Conservation (phyloP, 106 monocot species). For the Vanilla planifolia region DNA sequence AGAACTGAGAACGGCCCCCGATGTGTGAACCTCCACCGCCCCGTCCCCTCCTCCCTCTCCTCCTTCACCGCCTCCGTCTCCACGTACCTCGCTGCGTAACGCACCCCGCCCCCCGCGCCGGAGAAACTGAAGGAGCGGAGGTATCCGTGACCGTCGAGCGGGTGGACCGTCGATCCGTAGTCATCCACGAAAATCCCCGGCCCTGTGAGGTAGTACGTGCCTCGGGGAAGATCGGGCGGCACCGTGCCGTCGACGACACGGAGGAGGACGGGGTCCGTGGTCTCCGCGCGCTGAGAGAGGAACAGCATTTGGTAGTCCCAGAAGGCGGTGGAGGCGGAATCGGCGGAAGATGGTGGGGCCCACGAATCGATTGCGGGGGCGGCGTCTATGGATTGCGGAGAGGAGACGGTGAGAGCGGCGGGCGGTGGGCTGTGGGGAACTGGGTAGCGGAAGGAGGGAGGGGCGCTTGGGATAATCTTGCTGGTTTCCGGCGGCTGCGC, state of each 20-base stretch:
- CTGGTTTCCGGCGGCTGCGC: slow-evolving; percentile 3
- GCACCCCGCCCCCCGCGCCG: slow-evolving; percentile 12
- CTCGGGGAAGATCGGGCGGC: slow-evolving; percentile 44
- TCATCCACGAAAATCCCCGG: slow-evolving; percentile 88
- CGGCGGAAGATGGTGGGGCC: not conserved
- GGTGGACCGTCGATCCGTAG: slow-evolving; percentile 80
- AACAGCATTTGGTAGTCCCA: slow-evolving; percentile 90
- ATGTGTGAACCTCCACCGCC: slow-evolving; percentile 65
- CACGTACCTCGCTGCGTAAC: slow-evolving; percentile 69
- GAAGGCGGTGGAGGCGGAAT: slow-evolving; percentile 26
- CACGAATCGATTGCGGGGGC: not conserved
- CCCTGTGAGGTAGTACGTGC: slow-evolving; percentile 63
- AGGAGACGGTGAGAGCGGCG: not conserved
- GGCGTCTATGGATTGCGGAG: slow-evolving; percentile 4
- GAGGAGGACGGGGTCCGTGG: slow-evolving; percentile 31
- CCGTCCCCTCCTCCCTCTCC: slow-evolving; percentile 35
- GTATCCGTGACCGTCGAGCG: slow-evolving; percentile 94
- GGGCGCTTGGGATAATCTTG: not conserved
- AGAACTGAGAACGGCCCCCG: slow-evolving; percentile 89
- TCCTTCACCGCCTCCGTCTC: slow-evolving; percentile 55
- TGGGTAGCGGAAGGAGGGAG: not conserved
- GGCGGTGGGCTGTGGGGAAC: not conserved
- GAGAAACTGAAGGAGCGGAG: slow-evolving; percentile 72
- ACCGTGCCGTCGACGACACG: slow-evolving; percentile 30
- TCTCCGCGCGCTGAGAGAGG: slow-evolving; percentile 71